Conservation (phyloP, 2,329 filamentous ascomycete species). For the Aspergillus alliaceus region DNA sequence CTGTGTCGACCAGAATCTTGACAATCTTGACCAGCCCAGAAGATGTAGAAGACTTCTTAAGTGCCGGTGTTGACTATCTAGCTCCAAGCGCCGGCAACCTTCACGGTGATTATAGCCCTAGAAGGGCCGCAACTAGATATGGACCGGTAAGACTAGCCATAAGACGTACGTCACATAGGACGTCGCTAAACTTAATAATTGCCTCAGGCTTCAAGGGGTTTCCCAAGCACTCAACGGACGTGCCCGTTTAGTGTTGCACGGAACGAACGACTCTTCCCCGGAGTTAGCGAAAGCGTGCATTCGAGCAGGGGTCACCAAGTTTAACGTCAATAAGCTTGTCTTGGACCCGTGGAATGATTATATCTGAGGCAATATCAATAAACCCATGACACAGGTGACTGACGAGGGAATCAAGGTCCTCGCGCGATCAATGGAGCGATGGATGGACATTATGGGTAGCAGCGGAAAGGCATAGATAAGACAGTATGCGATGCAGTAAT, state of each 20-base stretch:
- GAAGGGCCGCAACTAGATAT: slow-evolving; percentile 59
- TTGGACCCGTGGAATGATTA: slow-evolving; percentile 47
- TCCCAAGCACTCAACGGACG: slow-evolving; percentile 46
- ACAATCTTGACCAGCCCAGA: slow-evolving; percentile 65
- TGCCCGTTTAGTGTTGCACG: slow-evolving; percentile 55
- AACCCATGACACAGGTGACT: slow-evolving; percentile 51
- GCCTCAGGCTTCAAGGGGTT: slow-evolving; percentile 50
- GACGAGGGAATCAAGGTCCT: slow-evolving; percentile 52
- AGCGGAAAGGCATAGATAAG: slow-evolving; percentile 6
- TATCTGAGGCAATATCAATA: slow-evolving; percentile 44
- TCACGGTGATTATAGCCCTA: slow-evolving; percentile 66
- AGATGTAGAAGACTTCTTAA: slow-evolving; percentile 66
- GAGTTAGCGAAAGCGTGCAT: slow-evolving; percentile 53
- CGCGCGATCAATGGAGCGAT: slow-evolving; percentile 50
- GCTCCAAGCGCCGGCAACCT: slow-evolving; percentile 73
- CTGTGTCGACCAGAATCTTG: slow-evolving; percentile 20
- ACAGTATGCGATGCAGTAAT: not conserved
- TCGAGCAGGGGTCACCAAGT: slow-evolving; percentile 52
- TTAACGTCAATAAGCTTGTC: slow-evolving; percentile 56
- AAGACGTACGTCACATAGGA: too few relatives aligned
- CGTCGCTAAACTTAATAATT: slow-evolving; percentile 23
- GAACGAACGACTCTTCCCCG: slow-evolving; percentile 54
- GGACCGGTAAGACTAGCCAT: slow-evolving; percentile 1
- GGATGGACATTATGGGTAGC: slow-evolving; percentile 49
- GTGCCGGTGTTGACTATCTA: slow-evolving; percentile 67